Percentiles rank a stretch among this genome's conserved stretches.
Conservation (phyloP, 306 rosid species). For the Acacia acuminata region DNA sequence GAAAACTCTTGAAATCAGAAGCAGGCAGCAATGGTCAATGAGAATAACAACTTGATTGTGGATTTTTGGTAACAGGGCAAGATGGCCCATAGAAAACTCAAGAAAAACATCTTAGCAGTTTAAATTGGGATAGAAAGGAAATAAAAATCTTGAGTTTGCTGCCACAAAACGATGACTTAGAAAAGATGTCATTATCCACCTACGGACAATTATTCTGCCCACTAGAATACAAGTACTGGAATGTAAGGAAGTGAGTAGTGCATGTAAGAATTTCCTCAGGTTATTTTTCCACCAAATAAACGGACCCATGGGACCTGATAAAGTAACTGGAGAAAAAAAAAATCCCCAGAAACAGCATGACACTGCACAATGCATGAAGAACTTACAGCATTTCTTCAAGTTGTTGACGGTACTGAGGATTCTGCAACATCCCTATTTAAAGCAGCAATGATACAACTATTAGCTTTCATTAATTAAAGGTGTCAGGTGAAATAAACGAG, state of each 20-base stretch:
- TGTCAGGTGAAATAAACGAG: constrained; percentile 12
- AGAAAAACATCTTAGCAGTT: not conserved
- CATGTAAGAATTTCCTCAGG: constrained; percentile 20
- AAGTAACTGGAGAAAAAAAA: not conserved
- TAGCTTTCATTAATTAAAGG: constrained; percentile 15
- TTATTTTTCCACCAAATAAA: constrained; percentile 20
- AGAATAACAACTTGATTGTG: constrained; percentile 2
- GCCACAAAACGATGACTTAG: not conserved
- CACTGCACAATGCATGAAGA: not conserved
- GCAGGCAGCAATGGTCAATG: not conserved
- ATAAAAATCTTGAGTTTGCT: not conserved
- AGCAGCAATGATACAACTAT: constrained; percentile 8
- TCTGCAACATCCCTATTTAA: constrained; percentile 90
- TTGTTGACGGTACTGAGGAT: constrained; percentile 94
- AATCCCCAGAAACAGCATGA: constrained; percentile 1
- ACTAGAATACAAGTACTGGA: constrained; percentile 7
- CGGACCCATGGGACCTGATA: not conserved
- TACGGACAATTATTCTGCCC: constrained; percentile 1
- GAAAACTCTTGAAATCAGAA: not conserved
- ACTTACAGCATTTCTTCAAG: constrained; percentile 97
- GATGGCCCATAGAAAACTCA: constrained; percentile 11
- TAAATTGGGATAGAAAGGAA: not conserved
- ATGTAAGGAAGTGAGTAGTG: constrained; percentile 3
- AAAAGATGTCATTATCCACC: constrained; percentile 3
- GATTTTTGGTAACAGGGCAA: not conserved